Evolutionary conservation across 1,139 yeast species (phyloP).

Genomic region (Candida tetrigidarum): DNA sequence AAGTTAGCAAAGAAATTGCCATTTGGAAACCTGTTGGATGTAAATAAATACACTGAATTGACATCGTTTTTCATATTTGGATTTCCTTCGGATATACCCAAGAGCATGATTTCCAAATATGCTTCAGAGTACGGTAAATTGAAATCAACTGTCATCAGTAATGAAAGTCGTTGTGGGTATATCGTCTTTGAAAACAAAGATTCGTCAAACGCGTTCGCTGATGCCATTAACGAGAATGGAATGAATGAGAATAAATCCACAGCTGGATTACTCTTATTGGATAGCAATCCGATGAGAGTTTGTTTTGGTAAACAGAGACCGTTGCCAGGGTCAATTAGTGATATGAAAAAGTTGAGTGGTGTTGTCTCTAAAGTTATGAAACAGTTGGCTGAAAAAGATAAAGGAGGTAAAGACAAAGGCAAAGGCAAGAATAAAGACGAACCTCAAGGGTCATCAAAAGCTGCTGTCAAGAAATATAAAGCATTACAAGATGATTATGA

Average conservation of each 20-base stretch:
- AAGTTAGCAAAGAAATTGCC: constrained; percentile 61
- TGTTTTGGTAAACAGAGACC: constrained; percentile 67
- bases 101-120: constrained; percentile 55
- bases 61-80: constrained; percentile 77
- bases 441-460: constrained; percentile 1
- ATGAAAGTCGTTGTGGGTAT: constrained; percentile 68
- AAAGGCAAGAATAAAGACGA: too few relatives aligned
- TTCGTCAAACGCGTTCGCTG: constrained; percentile 61
- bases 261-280: constrained; percentile 41
- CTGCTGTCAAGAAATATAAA: constrained; percentile 5
- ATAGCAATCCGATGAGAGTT: constrained; percentile 54
- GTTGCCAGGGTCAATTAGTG: constrained; percentile 51
- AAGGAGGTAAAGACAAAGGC: constrained; percentile 6
- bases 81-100: constrained; percentile 66
- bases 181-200: constrained; percentile 53
- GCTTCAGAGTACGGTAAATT: constrained; percentile 51
- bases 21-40: constrained; percentile 43
- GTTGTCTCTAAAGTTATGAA: constrained; percentile 63
- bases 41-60: constrained; percentile 44
- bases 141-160: constrained; percentile 56
- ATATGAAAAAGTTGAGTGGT: constrained; percentile 53
- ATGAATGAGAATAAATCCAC: constrained; percentile 30
- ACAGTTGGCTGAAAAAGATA: constrained; percentile 52
- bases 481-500: constrained; percentile 9
- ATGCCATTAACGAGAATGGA: constrained; percentile 31